Evolutionary conservation across 495 filamentous ascomycete species (phyloP).

Genomic region (Penicillium coprophilum): DNA sequence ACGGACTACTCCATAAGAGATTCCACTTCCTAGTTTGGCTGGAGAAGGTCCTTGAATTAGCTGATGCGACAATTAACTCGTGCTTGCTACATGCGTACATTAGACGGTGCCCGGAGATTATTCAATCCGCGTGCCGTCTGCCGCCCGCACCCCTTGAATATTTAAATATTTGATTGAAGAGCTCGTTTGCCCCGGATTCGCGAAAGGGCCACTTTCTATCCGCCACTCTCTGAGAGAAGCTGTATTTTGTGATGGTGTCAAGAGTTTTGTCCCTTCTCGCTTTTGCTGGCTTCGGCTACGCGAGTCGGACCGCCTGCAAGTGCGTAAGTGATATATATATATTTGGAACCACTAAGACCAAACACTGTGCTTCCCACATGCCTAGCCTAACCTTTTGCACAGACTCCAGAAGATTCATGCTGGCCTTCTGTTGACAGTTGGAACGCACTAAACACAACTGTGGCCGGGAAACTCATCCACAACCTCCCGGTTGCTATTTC

Average conservation of each 20-base stretch:
- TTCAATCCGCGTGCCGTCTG: neutral
- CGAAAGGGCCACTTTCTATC: neutral
- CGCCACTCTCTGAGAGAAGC: neutral
- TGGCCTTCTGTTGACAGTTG: conserved; percentile 44
- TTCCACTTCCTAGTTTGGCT: neutral
- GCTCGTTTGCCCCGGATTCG: neutral
- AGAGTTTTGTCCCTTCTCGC: neutral
- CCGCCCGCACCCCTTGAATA: neutral
- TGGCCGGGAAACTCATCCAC: conserved; percentile 52
- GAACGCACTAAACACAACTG: conserved; percentile 42
- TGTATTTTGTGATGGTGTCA: neutral
- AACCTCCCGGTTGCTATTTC: conserved; percentile 53
- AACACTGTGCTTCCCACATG: neutral
- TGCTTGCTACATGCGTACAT: neutral
- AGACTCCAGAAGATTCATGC: conserved; percentile 36
- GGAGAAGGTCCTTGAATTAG: neutral
- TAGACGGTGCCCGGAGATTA: neutral
- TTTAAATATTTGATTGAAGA: neutral
- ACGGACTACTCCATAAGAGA: neutral
- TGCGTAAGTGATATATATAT: conserved; percentile 13
- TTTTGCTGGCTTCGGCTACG: conserved; percentile 1
- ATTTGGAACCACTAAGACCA: neutral
- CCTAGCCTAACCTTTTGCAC: neutral
- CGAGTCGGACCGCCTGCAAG: conserved; percentile 12
- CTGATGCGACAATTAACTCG: neutral